Conservation (phyloP, 345 rosid species). For the Hypericum androsaemum region DNA sequence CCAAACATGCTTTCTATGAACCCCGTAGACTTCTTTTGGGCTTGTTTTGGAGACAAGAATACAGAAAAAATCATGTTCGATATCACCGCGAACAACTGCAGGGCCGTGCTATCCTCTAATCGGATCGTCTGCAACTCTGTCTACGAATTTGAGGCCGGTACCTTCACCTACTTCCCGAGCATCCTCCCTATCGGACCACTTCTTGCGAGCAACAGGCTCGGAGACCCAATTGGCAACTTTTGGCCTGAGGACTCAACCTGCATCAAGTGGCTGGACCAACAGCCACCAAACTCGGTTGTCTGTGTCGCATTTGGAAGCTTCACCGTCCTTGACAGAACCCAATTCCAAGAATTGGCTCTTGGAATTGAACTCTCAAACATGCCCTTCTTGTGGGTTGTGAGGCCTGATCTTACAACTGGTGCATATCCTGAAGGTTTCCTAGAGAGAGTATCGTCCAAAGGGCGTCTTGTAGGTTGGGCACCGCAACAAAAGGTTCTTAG, state of each 20-base stretch:
- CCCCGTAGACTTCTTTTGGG: conserved; percentile 12
- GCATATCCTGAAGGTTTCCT: no score
- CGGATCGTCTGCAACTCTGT: conserved; percentile 17
- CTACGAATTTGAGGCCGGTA: conserved; percentile 12
- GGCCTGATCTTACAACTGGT: no score
- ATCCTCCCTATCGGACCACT: conserved; percentile 15
- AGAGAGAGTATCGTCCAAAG: no score
- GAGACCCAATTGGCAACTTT: conserved; percentile 1
- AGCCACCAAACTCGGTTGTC: no score
- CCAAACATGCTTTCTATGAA: conserved; percentile 12
- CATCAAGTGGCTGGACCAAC: no score
- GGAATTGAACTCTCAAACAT: no score
- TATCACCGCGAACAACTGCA: background rate
- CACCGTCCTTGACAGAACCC: no score
- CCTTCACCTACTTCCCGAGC: conserved; percentile 1
- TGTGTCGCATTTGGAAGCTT: no score
- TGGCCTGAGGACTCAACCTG: background rate
- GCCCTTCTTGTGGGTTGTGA: no score
- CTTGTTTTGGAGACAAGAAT: conserved; percentile 3
- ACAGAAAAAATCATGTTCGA: conserved; percentile 2
- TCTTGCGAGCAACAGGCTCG: conserved; percentile 2
- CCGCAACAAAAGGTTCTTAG: no score
- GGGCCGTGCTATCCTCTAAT: background rate
- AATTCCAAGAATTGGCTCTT: no score
- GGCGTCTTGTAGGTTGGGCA: no score